Conservation (phyloP, 495 filamentous ascomycete species). For the Xylaria acuta region DNA sequence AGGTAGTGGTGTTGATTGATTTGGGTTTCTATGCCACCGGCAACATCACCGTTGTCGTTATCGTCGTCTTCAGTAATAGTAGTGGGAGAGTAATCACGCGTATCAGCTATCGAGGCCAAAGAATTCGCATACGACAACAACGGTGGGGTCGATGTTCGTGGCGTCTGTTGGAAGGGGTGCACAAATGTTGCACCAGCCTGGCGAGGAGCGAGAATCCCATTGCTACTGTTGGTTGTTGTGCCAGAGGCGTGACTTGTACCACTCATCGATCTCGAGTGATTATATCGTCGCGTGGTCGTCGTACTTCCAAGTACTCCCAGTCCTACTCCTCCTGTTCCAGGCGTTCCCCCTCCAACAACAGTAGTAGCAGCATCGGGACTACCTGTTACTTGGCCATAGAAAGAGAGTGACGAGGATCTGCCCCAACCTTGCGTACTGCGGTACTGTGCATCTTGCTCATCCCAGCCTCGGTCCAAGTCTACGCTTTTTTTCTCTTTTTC, state of each 20-base stretch:
- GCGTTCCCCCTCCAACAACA: slow-evolving; percentile 14
- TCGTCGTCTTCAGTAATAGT: slow-evolving; percentile 58
- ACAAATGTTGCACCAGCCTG: slow-evolving; percentile 55
- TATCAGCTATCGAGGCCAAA: slow-evolving; percentile 52
- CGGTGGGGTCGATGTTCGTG: slow-evolving; percentile 62
- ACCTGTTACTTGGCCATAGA: background rate
- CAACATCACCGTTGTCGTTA: slow-evolving; percentile 39
- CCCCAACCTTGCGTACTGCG: slow-evolving; percentile 28
- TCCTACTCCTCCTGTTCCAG: slow-evolving; percentile 30
- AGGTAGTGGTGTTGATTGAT: slow-evolving; percentile 23
- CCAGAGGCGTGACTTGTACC: slow-evolving; percentile 55
- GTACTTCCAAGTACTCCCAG: slow-evolving; percentile 22
- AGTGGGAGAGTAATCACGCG: slow-evolving; percentile 52
- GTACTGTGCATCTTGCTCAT: slow-evolving; percentile 46
- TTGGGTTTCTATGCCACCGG: slow-evolving; percentile 27
- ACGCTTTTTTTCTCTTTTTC: slow-evolving; percentile 62
- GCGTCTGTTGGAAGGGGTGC: slow-evolving; percentile 64
- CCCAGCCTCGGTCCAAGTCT: slow-evolving; percentile 59
- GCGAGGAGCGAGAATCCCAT: slow-evolving; percentile 30
- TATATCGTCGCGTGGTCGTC: slow-evolving; percentile 34
- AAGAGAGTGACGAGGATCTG: slow-evolving; percentile 24
- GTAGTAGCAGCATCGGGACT: background rate
- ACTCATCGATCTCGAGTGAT: slow-evolving; percentile 59
- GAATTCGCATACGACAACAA: slow-evolving; percentile 59
- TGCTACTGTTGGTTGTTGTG: slow-evolving; percentile 48